Base-by-base conservation (phyloP, 768 basidiomycete species). In the Vararia minispora region DNA sequence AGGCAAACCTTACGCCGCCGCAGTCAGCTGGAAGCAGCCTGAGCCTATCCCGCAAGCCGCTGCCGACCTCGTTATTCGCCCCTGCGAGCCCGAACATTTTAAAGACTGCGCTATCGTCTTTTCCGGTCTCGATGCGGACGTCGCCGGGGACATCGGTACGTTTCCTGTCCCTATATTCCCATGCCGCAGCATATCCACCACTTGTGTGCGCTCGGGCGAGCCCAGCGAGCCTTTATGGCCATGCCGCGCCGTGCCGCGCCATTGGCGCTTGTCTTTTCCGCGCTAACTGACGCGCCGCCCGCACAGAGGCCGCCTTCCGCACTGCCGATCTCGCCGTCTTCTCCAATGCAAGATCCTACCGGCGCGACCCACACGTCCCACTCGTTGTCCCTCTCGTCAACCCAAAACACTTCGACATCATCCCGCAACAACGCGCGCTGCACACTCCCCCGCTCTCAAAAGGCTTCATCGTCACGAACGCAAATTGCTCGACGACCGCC, bases 301-400 rank as follows among this genome's bases (percentile, higher is more conserved):
- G 38, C 25, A 27, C 56, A 95, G 94, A 99, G 68, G 62, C 68
- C 20, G 79, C 84, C 0, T 94, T 98, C 61, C 71, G 92, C 47
- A 57, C 69, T 12, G 88, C 94, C 16, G 84, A 98, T 52, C 72
- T 94, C 17, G 77, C 83, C 39, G 81, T 99, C 9, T 99, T 97
- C 61, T 94, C 90, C 16, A 98, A 99, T 47, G 79, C 94, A n/a
- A 95, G 94, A 62, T 95, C 91, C 60, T 89, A 80, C 61, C 75
- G 95, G 33, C 69, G 92, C 14, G 94, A 97, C 57, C 89, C 90
- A 2, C 66, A 76, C 47, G 89, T 94, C 5, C 95, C 95, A 1
- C 83, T 99, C 54, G 74, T 97, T 61, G 95, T 99, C 3, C 95
- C 95, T 10, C 79, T 95, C 50, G 92, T 94, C 49, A 99, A 99